Evolutionary conservation across 805 yeast species (phyloP).

Genomic region (Starmerella vaccinii): DNA sequence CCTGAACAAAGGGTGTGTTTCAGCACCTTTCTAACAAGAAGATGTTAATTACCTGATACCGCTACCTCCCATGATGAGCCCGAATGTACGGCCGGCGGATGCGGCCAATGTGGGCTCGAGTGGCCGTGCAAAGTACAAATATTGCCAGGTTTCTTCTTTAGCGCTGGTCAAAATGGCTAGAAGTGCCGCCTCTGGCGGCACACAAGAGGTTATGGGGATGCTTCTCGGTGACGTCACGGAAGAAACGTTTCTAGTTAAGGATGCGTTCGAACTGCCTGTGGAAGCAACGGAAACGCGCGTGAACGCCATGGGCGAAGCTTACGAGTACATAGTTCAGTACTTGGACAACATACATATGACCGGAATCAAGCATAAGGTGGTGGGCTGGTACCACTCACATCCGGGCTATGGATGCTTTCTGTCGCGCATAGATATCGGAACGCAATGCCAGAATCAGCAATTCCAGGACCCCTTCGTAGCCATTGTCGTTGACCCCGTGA

Average conservation of each 20-base stretch:
- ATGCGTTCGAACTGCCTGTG: constrained; percentile 79
- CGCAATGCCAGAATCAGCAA: constrained; percentile 93
- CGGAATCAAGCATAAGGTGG: constrained; percentile 56
- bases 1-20: not conserved
- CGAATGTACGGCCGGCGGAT: not conserved
- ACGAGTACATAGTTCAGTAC: constrained; percentile 88
- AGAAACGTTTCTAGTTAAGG: constrained; percentile 54
- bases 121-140: not conserved
- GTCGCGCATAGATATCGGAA: constrained; percentile 83
- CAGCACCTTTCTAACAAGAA: too few species aligned
- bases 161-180: constrained; percentile 79
- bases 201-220: constrained; percentile 93
- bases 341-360: constrained; percentile 43
- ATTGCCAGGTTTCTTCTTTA: constrained; percentile 69
- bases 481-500: constrained; percentile 94
- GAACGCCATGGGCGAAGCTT: constrained; percentile 86
- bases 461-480: constrained; percentile 93
- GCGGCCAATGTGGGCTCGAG: not conserved
- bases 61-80: not conserved
- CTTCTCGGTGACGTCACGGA: constrained; percentile 59
- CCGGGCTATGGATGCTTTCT: constrained; percentile 98
- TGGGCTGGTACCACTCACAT: constrained; percentile 97
- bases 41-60: not conserved
- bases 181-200: constrained; percentile 77
- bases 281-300: constrained; percentile 95